phyloP scores from a whole-genome alignment of 345 rosid species.

The Salix exigua region DNA sequence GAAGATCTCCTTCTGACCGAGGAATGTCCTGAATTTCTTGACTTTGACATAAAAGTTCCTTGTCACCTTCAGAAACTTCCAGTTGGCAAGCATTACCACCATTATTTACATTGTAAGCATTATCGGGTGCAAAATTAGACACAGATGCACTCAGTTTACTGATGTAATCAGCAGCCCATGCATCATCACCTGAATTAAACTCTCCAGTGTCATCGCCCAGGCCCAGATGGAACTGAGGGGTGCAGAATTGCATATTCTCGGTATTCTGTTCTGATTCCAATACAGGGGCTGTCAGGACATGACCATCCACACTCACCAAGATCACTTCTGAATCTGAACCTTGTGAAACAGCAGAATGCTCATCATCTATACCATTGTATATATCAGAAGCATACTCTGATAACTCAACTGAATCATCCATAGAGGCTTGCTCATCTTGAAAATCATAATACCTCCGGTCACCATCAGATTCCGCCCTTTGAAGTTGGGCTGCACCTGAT shows the following conservation, averaged over 20 bases:
- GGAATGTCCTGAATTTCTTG: constrained; percentile 22
- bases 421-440: constrained; percentile 58
- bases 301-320: constrained; percentile 85
- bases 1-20: constrained; percentile 24
- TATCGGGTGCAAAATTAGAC: constrained; percentile 26
- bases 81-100: constrained; percentile 21
- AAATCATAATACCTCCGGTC: constrained; percentile 64
- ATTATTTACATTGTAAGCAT: constrained; percentile 12
- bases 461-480: constrained; percentile 69
- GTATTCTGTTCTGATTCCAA: constrained; percentile 56
- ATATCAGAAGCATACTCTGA: constrained; percentile 55
- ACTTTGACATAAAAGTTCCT: constrained; percentile 30
- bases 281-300: constrained; percentile 72
- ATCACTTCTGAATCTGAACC: constrained; percentile 63
- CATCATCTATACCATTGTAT: constrained; percentile 47
- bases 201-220: constrained; percentile 69
- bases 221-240: constrained; percentile 82
- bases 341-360: constrained; percentile 43
- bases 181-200: constrained; percentile 49
- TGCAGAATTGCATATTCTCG: constrained; percentile 51
- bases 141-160: constrained; percentile 38
- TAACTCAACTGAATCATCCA: constrained; percentile 38
- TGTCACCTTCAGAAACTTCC: constrained; percentile 34
- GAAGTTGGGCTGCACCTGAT: constrained; percentile 34
- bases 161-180: constrained; percentile 48